These are phyloP conservation scores for Mallotus japonicus DNA, from an alignment of 441 rosid genomes.

Conservation along the genomic window DNA sequence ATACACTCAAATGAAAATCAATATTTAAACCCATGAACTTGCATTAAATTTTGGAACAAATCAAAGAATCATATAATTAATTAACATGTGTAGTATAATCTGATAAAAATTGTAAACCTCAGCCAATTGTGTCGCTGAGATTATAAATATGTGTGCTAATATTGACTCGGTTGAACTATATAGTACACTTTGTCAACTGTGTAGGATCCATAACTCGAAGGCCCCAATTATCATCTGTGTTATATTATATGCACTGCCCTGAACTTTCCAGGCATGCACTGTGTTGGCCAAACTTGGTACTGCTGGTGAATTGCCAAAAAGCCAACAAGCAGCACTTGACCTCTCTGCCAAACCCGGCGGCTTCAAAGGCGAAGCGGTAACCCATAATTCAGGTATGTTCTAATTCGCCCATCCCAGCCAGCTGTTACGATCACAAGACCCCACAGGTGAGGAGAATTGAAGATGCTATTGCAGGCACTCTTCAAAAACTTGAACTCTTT, in stretches of 20 bases:
- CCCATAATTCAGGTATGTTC: constrained; percentile 88
- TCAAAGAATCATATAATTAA: constrained; percentile 18
- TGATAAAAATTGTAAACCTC: background rate
- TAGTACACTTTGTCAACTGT: background rate
- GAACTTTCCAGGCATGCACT: background rate
- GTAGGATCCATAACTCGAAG: background rate
- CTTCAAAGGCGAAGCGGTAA: constrained; percentile 51
- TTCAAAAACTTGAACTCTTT: constrained; percentile 58
- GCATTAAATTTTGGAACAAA: background rate
- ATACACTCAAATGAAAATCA: too few species aligned
- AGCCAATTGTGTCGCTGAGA: constrained; percentile 11
- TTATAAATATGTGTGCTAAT: background rate
- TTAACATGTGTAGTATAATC: background rate
- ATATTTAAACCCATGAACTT: too few species aligned
- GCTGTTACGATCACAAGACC: constrained; percentile 93
- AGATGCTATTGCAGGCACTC: constrained; percentile 61
- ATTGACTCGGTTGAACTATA: background rate
- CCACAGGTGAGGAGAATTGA: constrained; percentile 67
- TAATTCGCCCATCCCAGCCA: constrained; percentile 92
- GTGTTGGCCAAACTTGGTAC: background rate
- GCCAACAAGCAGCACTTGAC: background rate
- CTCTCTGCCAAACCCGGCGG: background rate
- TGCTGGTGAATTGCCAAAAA: background rate
- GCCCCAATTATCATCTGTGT: constrained; percentile 1
- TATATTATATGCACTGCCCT: background rate